Conservation (phyloP, 352 stramenopile species). For the Globisporangium takayamanum region DNA sequence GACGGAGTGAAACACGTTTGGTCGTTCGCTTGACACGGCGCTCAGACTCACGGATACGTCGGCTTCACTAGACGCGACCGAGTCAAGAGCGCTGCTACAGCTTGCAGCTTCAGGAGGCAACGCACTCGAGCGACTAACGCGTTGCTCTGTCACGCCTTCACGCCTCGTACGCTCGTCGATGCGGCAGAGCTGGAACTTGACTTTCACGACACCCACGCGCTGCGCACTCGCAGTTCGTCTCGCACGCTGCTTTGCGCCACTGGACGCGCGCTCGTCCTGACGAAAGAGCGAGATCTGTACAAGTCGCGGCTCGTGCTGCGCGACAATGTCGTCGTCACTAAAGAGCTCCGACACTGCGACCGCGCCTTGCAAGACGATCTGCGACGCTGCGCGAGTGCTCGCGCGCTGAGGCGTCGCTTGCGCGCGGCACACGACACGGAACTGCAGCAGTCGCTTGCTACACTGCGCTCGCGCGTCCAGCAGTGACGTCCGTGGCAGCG, state of each 20-base stretch:
- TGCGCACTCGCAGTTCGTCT: neutral
- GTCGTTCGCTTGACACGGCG: too few species aligned
- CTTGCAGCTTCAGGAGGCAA: neutral
- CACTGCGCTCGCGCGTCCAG: neutral
- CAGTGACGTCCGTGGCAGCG: constrained; percentile 1
- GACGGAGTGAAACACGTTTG: neutral
- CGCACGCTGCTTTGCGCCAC: neutral
- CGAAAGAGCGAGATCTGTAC: constrained; percentile 16
- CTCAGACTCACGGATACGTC: too few species aligned
- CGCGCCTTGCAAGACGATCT: constrained; percentile 13
- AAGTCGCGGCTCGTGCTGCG: constrained; percentile 3
- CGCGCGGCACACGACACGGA: constrained; percentile 21
- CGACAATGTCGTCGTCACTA: neutral
- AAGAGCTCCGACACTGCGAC: constrained; percentile 9
- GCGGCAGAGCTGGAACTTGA: constrained; percentile 19
- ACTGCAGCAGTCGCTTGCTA: constrained; percentile 14
- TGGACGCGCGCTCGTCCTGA: neutral
- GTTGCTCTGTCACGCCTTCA: neutral
- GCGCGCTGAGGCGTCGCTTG: constrained; percentile 13
- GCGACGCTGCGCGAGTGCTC: constrained; percentile 5
- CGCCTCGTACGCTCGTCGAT: neutral
- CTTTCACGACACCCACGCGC: constrained; percentile 18
- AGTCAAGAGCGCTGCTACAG: too few species aligned
- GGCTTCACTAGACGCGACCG: too few species aligned
- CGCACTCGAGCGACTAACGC: neutral